Base-by-base conservation (phyloP, 768 basidiomycete genomes). In the Zangia roseola region DNA sequence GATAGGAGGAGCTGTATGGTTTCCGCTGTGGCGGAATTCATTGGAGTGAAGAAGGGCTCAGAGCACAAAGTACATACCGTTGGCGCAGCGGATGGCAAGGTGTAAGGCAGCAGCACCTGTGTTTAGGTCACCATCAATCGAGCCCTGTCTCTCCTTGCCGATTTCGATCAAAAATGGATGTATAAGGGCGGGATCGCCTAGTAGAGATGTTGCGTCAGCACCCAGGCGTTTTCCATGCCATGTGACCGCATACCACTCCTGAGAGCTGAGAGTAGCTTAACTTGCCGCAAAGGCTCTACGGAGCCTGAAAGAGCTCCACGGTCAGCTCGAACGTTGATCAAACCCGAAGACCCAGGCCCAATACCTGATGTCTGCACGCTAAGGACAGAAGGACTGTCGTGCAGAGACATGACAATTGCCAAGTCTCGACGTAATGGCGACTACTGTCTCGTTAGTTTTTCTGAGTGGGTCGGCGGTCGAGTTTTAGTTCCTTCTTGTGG, bases 141-240 rank as follows among this genome's bases (percentile, higher is more conserved):
- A 76, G 21, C 66, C 74, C 5, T 80, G 78, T 47, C 72, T 78
- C 55, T 87, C 83, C 63, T 83, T 86, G 42, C 77, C 74, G 34
- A 92, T 85, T 63, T 89, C 88, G 1, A 82, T 60, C n/a, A 92
- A 74, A 59, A 91, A 87, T 1, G 88, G 86, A 55, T 88, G 87
- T n/a, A 92, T 88, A 12, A 79, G 72, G 6, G 86, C 78, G 0
- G 87, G 84, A 56, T 92, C 87, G 25, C 89, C 89, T 89, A 50
- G 3, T 88, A 49, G 2, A 6, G 17, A 19, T 9, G 23, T 42
- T 40, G 21, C 13, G 39, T 41, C 30, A 52, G 43, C 25, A 16
- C 33, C 24, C 13, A 21, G 8, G 9, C 20, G 16, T 25, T 19
- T 34, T 31, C 17, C 14, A 25, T 19, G 21, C 13, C 34, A 45